Percentiles rank a stretch among this genome's conserved stretches.
Evolutionary conservation across 2,329 filamentous ascomycete species (phyloP).

Genomic region (Botrytis elliptica): DNA sequence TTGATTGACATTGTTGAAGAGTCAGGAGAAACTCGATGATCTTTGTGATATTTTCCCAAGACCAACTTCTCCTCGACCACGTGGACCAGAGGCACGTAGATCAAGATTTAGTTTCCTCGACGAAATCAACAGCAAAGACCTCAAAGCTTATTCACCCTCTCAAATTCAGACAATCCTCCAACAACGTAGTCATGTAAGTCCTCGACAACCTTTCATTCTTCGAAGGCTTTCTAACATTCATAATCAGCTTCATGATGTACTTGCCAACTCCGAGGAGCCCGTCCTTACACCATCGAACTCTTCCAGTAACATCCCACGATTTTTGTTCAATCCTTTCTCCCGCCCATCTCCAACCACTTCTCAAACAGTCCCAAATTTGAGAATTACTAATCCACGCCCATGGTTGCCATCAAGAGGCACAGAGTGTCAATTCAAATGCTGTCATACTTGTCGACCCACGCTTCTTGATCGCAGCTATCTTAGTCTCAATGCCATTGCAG

Average conservation of each 20-base stretch:
- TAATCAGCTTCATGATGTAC: conserved; percentile 11
- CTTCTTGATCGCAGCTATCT: conserved; percentile 48
- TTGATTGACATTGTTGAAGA: conserved; percentile 20
- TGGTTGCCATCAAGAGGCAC: conserved; percentile 43
- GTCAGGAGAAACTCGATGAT: conserved; percentile 31
- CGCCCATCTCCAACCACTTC: conserved; percentile 12
- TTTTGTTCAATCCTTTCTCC: conserved; percentile 12
- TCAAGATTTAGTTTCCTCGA: conserved; percentile 37
- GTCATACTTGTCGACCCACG: conserved; percentile 49
- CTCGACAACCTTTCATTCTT: not conserved
- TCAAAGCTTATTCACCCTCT: conserved; percentile 47
- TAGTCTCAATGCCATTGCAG: conserved; percentile 50
- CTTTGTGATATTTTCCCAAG: conserved; percentile 31
- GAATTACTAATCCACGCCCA: conserved; percentile 26
- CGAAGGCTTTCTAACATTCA: not conserved
- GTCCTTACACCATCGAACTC: not conserved
- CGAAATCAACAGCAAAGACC: conserved; percentile 44
- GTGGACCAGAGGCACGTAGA: conserved; percentile 31
- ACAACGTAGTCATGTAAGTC: conserved; percentile 51
- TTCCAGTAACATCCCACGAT: conserved; percentile 4
- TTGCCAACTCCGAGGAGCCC: not conserved
- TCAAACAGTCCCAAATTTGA: conserved; percentile 2
- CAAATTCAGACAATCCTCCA: conserved; percentile 50
- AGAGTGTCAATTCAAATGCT: conserved; percentile 53
- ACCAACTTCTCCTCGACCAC: conserved; percentile 27